Evolutionary conservation across 2,329 filamentous ascomycete genomes (phyloP).

Genomic region (Magnaporthiopsis rhizophila): DNA sequence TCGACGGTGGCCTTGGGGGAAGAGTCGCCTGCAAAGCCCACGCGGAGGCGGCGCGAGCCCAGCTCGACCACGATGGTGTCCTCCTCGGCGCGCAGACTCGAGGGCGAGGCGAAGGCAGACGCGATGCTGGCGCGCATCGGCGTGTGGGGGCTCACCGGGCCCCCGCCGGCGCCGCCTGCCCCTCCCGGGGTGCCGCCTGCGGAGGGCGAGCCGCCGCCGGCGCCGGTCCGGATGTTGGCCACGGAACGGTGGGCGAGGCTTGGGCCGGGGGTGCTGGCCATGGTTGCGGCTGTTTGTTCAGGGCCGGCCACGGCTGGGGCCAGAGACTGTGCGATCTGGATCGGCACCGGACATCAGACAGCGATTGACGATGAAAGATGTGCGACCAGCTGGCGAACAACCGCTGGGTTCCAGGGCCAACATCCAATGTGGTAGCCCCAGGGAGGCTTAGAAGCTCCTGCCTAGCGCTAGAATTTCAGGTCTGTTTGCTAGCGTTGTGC

Average conservation of each 20-base stretch:
- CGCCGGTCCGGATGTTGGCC: conserved; percentile 44
- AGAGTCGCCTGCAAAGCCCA: conserved; percentile 81
- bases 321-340: background rate
- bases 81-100: conserved; percentile 65
- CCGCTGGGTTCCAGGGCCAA: no score
- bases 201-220: conserved; percentile 14
- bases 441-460: background rate
- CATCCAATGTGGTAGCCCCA: background rate
- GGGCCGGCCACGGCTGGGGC: no score
- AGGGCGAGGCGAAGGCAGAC: conserved; percentile 49
- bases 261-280: conserved; percentile 36
- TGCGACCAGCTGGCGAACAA: no score
- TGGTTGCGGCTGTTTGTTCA: conserved; percentile 17
- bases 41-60: conserved; percentile 68
- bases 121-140: conserved; percentile 43
- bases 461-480: background rate
- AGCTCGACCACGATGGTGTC: conserved; percentile 79
- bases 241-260: conserved; percentile 50
- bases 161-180: conserved; percentile 9
- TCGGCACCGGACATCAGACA: no score
- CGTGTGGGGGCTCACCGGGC: conserved; percentile 49
- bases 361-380: background rate
- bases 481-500: no score
- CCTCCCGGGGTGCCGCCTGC: conserved; percentile 14
- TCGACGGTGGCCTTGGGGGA: conserved; percentile 62